phyloP scores from a whole-genome alignment of 2,329 filamentous ascomycete genomes.

The Drechmeria coniospora region DNA sequence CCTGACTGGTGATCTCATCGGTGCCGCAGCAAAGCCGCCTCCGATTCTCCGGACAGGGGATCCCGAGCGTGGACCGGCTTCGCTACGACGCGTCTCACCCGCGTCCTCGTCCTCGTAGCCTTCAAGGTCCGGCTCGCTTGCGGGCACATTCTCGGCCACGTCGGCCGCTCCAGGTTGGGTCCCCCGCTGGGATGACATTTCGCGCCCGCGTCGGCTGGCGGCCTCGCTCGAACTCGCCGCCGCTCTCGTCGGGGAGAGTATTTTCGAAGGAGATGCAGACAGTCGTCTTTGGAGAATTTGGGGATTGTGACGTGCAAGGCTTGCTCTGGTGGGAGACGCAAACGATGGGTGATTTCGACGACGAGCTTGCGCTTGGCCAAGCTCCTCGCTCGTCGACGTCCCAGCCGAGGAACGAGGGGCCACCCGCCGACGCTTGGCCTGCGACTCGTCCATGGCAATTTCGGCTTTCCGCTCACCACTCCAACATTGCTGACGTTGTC shows the following conservation, averaged over 20 bases:
- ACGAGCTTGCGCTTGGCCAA: conserved; percentile 6
- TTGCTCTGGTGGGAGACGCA: conserved; percentile 51
- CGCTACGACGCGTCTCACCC: conserved; percentile 4
- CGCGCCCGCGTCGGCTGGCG: conserved; percentile 2
- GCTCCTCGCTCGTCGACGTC: conserved; percentile 7
- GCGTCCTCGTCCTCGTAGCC: too few species aligned
- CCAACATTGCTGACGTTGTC: too few species aligned
- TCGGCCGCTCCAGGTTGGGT: conserved; percentile 15
- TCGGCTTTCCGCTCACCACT: neutral
- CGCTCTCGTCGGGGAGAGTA: conserved; percentile 9
- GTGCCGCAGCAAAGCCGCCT: conserved; percentile 19
- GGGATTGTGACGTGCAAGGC: conserved; percentile 44
- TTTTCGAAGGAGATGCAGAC: conserved; percentile 20
- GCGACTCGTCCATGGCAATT: conserved; percentile 32
- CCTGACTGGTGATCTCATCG: conserved; percentile 24
- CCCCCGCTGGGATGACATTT: conserved; percentile 12
- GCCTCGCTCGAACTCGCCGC: conserved; percentile 1
- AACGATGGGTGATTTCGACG: conserved; percentile 36
- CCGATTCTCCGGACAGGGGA: conserved; percentile 4
- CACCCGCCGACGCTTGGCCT: conserved; percentile 48
- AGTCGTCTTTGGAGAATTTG: conserved; percentile 34
- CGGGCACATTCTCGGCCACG: conserved; percentile 8
- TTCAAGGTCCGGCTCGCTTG: conserved; percentile 9
- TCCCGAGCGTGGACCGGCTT: conserved; percentile 6
- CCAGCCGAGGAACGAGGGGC: conserved; percentile 33